Base-by-base conservation (phyloP, 805 yeast genomes). In the Monosporozyma siamensis region DNA sequence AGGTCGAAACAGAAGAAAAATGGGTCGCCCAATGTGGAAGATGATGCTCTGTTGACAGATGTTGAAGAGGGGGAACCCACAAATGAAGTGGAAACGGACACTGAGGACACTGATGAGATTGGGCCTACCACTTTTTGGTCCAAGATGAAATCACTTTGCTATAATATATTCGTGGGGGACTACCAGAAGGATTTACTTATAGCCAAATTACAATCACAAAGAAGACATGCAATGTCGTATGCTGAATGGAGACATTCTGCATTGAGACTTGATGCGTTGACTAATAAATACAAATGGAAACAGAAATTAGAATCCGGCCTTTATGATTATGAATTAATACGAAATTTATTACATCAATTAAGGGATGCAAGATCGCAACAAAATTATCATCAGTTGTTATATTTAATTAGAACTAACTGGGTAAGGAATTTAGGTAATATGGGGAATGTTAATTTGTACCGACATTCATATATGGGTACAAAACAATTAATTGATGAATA, bases 361-460 rank as follows among this genome's bases (percentile, higher is more conserved):
- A 64, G 72, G 34, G 58, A 61, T 2, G 87, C 92, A 0, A 68
- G 96, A 25, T 30, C 58, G n/a, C 53, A 64, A n/a, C 68, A 72
- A 15, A 83, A 90, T 55, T 73, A 73, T 50, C 67, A 73, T 44
- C 69, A 71, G 36, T 60, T 89, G 26, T 59, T 89, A 11, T 86
- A 83, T 52, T 64, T 84, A n/a, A 77, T 90, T 4, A 63, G 97
- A 45, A 89, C 95, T 0, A 77, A 83, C 21, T 82, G 95, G 83
- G 72, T 75, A 1, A 68, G 97, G 46, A 85, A 88, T 54, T 62
- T 86, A 43, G 97, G 94, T 1, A 83, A 86, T 51, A 84, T 89
- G 70, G 95, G 95, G 1, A 82, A 87, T 58, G 74, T 79, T 18
- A 74, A 78, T 50, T 67, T 90, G 15, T 90, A 84, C 61, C 66